phyloP scores from a whole-genome alignment of 129 eudicot genomes.

The Heracleum sosnowskyi region DNA sequence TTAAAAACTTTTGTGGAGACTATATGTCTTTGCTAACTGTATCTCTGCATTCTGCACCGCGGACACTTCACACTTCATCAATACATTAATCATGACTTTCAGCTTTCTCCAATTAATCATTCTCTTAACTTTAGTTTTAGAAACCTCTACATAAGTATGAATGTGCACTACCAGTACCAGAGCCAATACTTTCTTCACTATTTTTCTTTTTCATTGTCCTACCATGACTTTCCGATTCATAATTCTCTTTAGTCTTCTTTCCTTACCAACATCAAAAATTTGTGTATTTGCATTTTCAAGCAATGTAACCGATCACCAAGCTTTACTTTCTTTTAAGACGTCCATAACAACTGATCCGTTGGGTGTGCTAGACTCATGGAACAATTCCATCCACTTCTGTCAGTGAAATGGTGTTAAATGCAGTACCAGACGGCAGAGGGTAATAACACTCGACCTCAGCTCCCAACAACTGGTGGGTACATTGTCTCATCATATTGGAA shows the following conservation, averaged over 20 bases:
- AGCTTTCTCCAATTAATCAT: no score
- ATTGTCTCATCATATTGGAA: constrained; percentile 27
- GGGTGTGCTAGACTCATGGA: neutral
- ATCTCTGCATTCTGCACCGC: no score
- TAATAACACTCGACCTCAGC: neutral
- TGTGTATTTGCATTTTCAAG: neutral
- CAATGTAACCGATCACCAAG: neutral
- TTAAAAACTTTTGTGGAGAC: no score
- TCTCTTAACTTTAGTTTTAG: no score
- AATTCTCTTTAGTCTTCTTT: neutral
- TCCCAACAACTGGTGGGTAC: neutral
- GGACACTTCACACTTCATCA: no score
- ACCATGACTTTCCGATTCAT: neutral
- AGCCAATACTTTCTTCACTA: no score
- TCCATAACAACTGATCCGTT: neutral
- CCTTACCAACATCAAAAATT: neutral
- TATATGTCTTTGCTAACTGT: no score
- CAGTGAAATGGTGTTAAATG: constrained; percentile 28
- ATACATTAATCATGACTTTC: no score
- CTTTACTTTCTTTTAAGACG: neutral
- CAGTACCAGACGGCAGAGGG: constrained; percentile 19
- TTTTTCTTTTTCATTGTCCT: no score
- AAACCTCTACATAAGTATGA: no score
- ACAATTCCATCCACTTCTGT: constrained; percentile 17
- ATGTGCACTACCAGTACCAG: no score